Evolutionary conservation across 176 grass and related monocot genomes (phyloP), one percentile per base, ranked within the genome.

Genomic region (Avena eriantha): DNA sequence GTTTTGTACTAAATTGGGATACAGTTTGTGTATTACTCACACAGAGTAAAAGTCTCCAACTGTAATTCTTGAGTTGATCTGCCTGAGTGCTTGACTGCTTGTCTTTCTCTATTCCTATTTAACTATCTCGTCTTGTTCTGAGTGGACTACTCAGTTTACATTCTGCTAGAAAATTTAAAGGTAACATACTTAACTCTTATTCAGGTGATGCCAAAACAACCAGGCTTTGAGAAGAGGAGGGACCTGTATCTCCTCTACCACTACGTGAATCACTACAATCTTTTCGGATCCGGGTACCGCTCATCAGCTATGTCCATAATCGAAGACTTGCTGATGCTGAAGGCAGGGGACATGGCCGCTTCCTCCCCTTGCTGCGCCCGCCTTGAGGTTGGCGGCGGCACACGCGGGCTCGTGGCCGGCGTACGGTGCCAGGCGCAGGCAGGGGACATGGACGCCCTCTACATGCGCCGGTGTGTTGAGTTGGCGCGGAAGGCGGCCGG

Each of bases 211-310:
- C 89, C 91, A 0, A 95, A 93, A 69, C 93, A 91, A 15, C 87
- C 85, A 47, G 89, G 93, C 14, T 95, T 93, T 79, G 95, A 92
- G 78, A 93, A 90, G 47, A 91, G 91, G 71, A 92, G 80, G 85
- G 89, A 91, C 77, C 60, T 97, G 15, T 95, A 95, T 78, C 87
- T 91, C 46, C 80, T 97, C 3, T 93, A 92, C 76, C 96, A 98
- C 76, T 98, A 96, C 87, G 71, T 93, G 65, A 98, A 90, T 81
- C 97, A 96, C 78, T 95, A 94, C 81, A 98, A 96, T 73, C 84
- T 98, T 80, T 98, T 96, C 33, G 90, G 94, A 14, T 94, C 92
- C 17, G 88, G 90, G 39, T 98, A 92, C 63, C 83, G 93, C 18
- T 95, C 93, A 1, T 89, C 90, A 1, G 88, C 88, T 46, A 83